Base-by-base conservation (phyloP, 192 early-diverging fungal genomes). In the Paraglomus brasilianum region DNA sequence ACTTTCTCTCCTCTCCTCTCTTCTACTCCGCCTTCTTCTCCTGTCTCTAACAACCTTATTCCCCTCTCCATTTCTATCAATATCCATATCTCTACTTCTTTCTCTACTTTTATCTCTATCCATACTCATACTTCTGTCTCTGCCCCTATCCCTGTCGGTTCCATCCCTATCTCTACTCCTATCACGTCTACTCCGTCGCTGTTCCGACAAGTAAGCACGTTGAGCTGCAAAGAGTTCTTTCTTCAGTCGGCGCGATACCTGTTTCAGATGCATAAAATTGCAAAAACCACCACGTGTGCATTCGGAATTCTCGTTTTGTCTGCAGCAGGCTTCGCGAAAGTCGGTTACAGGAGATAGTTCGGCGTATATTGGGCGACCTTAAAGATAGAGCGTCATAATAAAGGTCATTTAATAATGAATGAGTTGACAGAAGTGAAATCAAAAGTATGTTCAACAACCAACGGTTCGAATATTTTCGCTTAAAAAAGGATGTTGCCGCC, bases 261-360 rank as follows among this genome's bases (percentile, higher is more conserved):
- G 84, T 67, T 95, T 93, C 46, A 99, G 81, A 81, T 99, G 97
- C 97, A 99, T 98, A 83, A 99, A 99, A 80, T 98, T 99, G 82
- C 97, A 99, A 70, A 95, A 89, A 8, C 96, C 96, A 30, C 95
- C 95, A 13, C 95, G 90, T 72, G 88, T 93, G 82, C 97, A 99
- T 77, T 96, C 93, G 61, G 87, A 81, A 50, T 84, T 93, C 72
- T 99, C 97, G 77, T 99, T 91, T 77, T 98, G 96, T 38, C 95
- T 87, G 77, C 97, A 99, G 77, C 94, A 96, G 2, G 97, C 96
- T 85, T 99, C 97, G 47, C 92, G 86, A 73, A 99, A 98, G 77
- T 98, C 95, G 5, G 94, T 95, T 6, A 99, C 96, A 15, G 97
- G 97, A 48, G 93, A 96, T 39, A 99, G 81, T 80, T 99, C 97